phyloP scores from a whole-genome alignment of 129 eudicot genomes.

The Chrysanthemum lavandulifolium region DNA sequence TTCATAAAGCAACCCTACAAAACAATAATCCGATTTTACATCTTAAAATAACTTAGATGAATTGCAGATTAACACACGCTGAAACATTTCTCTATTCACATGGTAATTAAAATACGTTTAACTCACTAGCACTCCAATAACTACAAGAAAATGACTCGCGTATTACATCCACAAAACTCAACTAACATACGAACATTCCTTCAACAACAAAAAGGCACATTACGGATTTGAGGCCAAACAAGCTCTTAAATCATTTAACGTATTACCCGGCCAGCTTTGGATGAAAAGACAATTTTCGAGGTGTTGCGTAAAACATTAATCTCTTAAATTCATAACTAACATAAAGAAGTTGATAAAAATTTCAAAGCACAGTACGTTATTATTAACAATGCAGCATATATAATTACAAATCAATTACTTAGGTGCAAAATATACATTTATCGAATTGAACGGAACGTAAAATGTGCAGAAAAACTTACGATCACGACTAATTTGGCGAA shows the following conservation, averaged over 20 bases:
- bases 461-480: constrained; percentile 42
- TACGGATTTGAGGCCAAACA: background rate
- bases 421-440: background rate
- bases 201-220: constrained; percentile 6
- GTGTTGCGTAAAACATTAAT: too few species aligned
- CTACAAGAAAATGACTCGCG: background rate
- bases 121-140: background rate
- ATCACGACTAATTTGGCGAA: constrained; percentile 82
- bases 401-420: too few species aligned
- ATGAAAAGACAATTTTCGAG: too few species aligned
- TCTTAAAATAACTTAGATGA: constrained; percentile 7
- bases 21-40: constrained; percentile 11
- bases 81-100: background rate
- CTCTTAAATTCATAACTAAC: background rate
- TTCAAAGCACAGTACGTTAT: constrained; percentile 7
- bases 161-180: too few species aligned
- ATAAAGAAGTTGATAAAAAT: background rate
- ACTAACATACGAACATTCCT: background rate
- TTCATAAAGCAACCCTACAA: constrained; percentile 70
- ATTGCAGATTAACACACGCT: background rate
- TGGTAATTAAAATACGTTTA: background rate
- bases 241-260: background rate
- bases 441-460: background rate
- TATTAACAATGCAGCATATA: background rate
- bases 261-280: too few species aligned